Evolutionary conservation across 2,329 filamentous ascomycete genomes (phyloP).

Genomic region (Aspergillus aculeatus): DNA sequence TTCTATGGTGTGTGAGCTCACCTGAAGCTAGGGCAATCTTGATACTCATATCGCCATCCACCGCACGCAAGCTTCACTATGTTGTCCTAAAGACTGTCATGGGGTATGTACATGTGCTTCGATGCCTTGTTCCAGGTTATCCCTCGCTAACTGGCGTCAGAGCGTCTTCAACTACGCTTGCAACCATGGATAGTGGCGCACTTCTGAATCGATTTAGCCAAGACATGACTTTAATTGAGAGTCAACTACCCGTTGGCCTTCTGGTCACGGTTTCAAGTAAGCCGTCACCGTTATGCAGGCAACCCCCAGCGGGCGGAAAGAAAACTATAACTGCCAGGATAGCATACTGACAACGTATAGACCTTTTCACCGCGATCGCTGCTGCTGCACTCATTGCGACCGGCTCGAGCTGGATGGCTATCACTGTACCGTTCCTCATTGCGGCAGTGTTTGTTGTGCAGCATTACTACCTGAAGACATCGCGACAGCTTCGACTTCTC

Average conservation of each 20-base stretch:
- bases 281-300: neutral
- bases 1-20: neutral
- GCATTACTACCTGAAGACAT: slow-evolving; percentile 48
- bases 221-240: slow-evolving; percentile 6
- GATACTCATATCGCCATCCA: neutral
- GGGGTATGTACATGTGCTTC: neutral
- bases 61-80: slow-evolving; percentile 1
- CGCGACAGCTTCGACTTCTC: slow-evolving; percentile 50
- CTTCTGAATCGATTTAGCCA: slow-evolving; percentile 1
- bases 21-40: neutral
- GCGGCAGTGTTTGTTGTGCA: slow-evolving; percentile 43
- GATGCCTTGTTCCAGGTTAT: too few relatives aligned
- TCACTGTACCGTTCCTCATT: slow-evolving; percentile 39
- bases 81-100: slow-evolving; percentile 2
- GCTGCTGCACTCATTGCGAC: slow-evolving; percentile 11
- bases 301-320: too few relatives aligned
- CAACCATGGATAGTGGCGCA: neutral
- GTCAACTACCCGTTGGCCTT: neutral
- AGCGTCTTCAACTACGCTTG: neutral
- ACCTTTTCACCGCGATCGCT: neutral
- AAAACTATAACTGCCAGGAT: too few relatives aligned
- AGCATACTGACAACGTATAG: neutral
- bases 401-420: slow-evolving; percentile 34
- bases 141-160: neutral
- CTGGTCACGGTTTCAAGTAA: slow-evolving; percentile 2